Base-by-base conservation (phyloP, 2,329 filamentous ascomycete species). In the Hyphodiscus sp. region DNA sequence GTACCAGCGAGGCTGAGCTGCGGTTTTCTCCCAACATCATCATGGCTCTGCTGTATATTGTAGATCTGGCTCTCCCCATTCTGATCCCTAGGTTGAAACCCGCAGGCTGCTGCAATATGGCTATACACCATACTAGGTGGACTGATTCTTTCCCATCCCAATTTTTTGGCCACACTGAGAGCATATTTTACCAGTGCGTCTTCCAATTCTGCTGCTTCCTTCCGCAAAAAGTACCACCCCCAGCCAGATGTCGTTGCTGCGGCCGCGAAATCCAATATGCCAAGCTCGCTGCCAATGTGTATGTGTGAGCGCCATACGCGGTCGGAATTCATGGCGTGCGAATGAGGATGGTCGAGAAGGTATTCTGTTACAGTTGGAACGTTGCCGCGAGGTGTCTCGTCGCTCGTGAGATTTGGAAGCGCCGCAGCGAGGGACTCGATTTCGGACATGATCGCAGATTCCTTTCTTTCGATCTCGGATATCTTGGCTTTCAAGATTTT, bases 221-320 rank as follows among this genome's bases (percentile, higher is more conserved):
- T 89, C n/a, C 89, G 76, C 11, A 99, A 82, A 71, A 91, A 97
- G 74, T 99, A 99, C 89, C 91, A 99, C 1, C 94, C 94, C 92
- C 92, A 99, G 41, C 94, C 94, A 2, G 86, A 89, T 1, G 89
- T 85, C n/a, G 81, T 83, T 1, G 86, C 86, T 5, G 91, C 90
- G 55, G 80, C 85, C 5, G 86, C 77, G 66, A 99, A 96, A 73
- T 99, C 92, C 49, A 99, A 76, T n/a, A 99, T 78, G 33, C 86
- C 85, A n/a, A 99, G 80, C 65, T 91, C 82, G 4, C 83, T 77
- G 30, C 94, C 94, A 62, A 99, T 92, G 61, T 92, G 81, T 8
- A 94, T 87, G 69, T 96, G 91, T 0, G 88, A 92, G 43, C 82
- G 78, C 79, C 79, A 85, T 7, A 79, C 49, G 50, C 57, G 49